phyloP scores from a whole-genome alignment of 805 yeast species.

The Saccharomycopsis amapae region DNA sequence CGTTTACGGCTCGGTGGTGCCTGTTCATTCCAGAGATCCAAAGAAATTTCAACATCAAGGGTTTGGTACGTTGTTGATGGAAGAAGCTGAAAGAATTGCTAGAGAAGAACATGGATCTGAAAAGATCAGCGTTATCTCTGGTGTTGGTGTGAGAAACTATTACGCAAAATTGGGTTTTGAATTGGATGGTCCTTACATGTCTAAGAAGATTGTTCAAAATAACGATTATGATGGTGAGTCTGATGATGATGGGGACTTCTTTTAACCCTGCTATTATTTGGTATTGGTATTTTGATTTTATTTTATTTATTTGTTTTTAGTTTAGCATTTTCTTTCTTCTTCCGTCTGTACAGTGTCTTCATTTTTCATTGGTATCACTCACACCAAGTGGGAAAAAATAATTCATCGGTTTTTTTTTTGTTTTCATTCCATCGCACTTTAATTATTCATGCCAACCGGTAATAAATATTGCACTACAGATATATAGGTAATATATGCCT shows the following conservation, averaged over 20 bases:
- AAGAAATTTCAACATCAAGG: slow-evolving; percentile 99
- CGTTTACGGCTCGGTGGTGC: slow-evolving; percentile 96
- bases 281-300: no score
- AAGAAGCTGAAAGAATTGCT: slow-evolving; percentile 95
- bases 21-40: slow-evolving; percentile 93
- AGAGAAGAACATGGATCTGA: slow-evolving; percentile 89
- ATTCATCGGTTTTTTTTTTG: no score
- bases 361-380: no score
- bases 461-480: no score
- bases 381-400: no score
- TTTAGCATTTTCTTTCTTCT: neutral
- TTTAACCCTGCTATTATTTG: no score
- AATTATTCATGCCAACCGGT: no score
- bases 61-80: slow-evolving; percentile 94
- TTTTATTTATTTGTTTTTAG: neutral
- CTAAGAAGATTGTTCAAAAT: slow-evolving; percentile 39
- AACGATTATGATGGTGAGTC: slow-evolving; percentile 3
- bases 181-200: slow-evolving; percentile 96
- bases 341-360: neutral
- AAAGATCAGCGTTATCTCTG: slow-evolving; percentile 90
- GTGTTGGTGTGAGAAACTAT: slow-evolving; percentile 96
- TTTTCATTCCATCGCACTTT: no score
- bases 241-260: slow-evolving; percentile 5
- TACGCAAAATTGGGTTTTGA: slow-evolving; percentile 87
- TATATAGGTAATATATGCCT: no score